Conservation (phyloP, 176 grass and related monocot species). For the Carex parvula region DNA sequence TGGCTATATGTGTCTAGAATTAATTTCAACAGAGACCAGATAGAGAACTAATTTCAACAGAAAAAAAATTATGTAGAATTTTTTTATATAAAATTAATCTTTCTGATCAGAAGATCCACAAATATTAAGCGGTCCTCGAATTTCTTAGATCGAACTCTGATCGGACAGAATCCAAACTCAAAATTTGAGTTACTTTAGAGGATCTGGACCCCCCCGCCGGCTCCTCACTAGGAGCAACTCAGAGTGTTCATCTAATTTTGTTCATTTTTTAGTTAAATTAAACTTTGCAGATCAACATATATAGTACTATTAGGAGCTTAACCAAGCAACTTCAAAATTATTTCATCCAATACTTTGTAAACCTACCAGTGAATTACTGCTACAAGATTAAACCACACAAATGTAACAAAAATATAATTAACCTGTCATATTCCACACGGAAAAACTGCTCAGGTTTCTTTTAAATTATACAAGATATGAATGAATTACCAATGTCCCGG, state of each 20-base stretch:
- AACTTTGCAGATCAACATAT: not conserved
- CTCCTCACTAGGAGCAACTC: not conserved
- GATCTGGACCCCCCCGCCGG: too few relatives aligned
- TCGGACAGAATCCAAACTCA: too few relatives aligned
- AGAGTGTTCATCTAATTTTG: not conserved
- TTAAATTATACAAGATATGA: not conserved
- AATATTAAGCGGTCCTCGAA: too few relatives aligned
- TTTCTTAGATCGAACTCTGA: too few relatives aligned
- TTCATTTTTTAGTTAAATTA: not conserved
- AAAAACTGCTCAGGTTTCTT: not conserved
- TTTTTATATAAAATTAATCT: too few relatives aligned
- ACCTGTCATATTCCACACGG: not conserved
- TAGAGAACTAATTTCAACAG: too few relatives aligned
- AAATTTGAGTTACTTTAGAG: too few relatives aligned
- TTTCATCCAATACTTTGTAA: not conserved
- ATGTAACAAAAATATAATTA: not conserved
- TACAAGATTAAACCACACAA: not conserved
- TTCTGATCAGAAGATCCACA: too few relatives aligned
- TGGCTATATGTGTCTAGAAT: not conserved
- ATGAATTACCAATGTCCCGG: slow-evolving; percentile 52
- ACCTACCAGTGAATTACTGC: not conserved
- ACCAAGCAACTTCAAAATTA: not conserved
- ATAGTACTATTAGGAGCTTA: not conserved
- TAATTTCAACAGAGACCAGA: too few relatives aligned
- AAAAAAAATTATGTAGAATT: too few relatives aligned